Conservation (phyloP, 179 eudicot species). For the Amaranthus tricolor region DNA sequence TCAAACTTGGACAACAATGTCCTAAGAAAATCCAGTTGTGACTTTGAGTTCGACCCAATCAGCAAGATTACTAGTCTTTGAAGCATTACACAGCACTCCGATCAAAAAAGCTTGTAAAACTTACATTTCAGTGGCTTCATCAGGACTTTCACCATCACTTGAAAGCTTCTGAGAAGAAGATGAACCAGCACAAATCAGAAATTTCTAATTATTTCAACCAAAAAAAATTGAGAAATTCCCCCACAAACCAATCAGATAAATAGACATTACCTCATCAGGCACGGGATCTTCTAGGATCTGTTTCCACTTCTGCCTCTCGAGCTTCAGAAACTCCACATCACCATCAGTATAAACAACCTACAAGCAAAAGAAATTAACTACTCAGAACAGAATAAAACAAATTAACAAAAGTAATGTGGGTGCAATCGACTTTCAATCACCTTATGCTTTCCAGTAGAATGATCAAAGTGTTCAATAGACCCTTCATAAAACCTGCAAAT, state of each 20-base stretch:
- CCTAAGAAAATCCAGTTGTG: no score
- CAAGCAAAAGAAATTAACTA: background rate
- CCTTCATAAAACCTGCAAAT: conserved; percentile 42
- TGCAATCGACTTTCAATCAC: conserved; percentile 31
- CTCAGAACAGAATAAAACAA: conserved; percentile 8
- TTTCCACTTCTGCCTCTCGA: conserved; percentile 55
- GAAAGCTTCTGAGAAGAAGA: conserved; percentile 43
- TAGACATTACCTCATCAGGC: conserved; percentile 42
- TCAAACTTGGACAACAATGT: no score
- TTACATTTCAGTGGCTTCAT: conserved; percentile 63
- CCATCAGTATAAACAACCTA: conserved; percentile 70
- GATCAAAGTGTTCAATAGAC: conserved; percentile 45
- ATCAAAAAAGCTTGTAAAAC: conserved; percentile 21
- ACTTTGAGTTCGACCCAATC: background rate
- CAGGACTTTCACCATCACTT: conserved; percentile 46
- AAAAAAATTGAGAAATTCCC: background rate
- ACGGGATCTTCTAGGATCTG: conserved; percentile 27
- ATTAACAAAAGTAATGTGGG: background rate
- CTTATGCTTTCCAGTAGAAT: conserved; percentile 53
- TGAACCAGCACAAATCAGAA: conserved; percentile 13
- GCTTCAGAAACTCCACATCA: conserved; percentile 54
- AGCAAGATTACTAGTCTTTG: background rate
- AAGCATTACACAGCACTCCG: conserved; percentile 2
- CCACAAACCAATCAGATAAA: background rate
- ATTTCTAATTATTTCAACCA: background rate